Base-by-base conservation (phyloP, 768 basidiomycete genomes). In the Leucocoprinus leucothites region DNA sequence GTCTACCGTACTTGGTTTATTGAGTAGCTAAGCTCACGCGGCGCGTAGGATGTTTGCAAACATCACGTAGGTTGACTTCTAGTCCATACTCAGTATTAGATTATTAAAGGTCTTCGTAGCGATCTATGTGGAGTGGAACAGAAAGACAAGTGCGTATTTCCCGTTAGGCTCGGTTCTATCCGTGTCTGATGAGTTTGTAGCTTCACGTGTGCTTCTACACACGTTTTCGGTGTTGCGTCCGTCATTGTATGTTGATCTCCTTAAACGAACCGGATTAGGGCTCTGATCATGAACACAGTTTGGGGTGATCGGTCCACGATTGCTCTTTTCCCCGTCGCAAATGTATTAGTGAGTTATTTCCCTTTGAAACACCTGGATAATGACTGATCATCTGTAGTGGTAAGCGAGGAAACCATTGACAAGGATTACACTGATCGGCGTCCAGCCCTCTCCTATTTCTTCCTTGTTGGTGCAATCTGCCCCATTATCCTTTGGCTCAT, bases 261-360 rank as follows among this genome's bases (percentile, higher is more conserved):
- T 50, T 5, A 56, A 52, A 25, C 49, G 34, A 49, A 44, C 43
- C 18, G 3, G 7, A 6, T 25, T 5, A 31, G 25, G 51, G 47
- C 38, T 40, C 22, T 19, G 18, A 13, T 26, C n/a, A 45, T 50
- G 60, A 34, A 56, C 50, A 22, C 54, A 74, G 73, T 80, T 81
- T 83, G 88, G 88, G 21, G 80, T 85, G 16, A 81, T 91, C 50
- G 89, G 89, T 1, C 89, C 89, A 16, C 69, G 61, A 28, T 62
- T 73, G 18, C 77, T 80, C 61, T 89, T 87, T 65, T 80, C 80
- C 0, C 65, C 71, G 31, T 80, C 77, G 8, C 75, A 79, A 56
- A 67, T 82, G 18, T 89, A 89, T 64, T 82, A 79, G 85, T 85
- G 62, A 61, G 80, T 66, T 2, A 9, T 31, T 34, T 14, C 49